Percentiles rank a stretch among this genome's conserved stretches.
Evolutionary conservation across 2,329 filamentous ascomycete genomes (phyloP).

Genomic region (Diaporthe sp.): DNA sequence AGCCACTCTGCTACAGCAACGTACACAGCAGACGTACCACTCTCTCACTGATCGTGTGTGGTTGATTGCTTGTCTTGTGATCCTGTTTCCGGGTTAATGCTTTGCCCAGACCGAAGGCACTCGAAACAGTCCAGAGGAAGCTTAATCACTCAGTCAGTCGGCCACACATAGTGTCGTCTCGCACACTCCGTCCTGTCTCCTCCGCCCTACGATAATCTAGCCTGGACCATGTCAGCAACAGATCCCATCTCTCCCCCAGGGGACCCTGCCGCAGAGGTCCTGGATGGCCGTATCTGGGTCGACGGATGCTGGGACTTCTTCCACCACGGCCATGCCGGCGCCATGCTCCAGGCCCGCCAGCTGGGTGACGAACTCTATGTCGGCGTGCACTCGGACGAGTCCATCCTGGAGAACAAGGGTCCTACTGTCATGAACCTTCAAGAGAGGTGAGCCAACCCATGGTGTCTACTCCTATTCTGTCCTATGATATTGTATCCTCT

Average conservation of each 20-base stretch:
- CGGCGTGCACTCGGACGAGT: slow-evolving; percentile 95
- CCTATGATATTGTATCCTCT: slow-evolving; percentile 27
- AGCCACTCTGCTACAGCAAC: slow-evolving; percentile 5
- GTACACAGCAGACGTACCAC: background rate
- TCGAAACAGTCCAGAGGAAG: slow-evolving; percentile 9
- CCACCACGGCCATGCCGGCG: slow-evolving; percentile 87
- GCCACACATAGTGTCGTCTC: background rate
- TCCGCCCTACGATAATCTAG: background rate
- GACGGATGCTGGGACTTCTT: slow-evolving; percentile 99
- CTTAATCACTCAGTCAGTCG: slow-evolving; percentile 2
- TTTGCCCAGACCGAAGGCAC: background rate
- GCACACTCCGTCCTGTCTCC: background rate
- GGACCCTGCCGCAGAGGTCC: slow-evolving; percentile 66
- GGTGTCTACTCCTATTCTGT: slow-evolving; percentile 44
- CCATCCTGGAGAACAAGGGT: slow-evolving; percentile 96
- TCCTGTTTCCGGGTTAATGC: background rate
- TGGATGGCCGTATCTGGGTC: slow-evolving; percentile 90
- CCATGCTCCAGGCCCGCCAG: slow-evolving; percentile 95
- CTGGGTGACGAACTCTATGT: slow-evolving; percentile 90
- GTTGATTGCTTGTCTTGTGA: background rate
- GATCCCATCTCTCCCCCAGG: slow-evolving; percentile 55
- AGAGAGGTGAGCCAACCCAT: slow-evolving; percentile 74
- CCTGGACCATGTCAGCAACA: slow-evolving; percentile 43
- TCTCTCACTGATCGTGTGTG: background rate
- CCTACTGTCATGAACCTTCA: slow-evolving; percentile 96